Evolutionary conservation across 2,329 filamentous ascomycete genomes (phyloP), one percentile per base, ranked within the genome.

Genomic region (Ustilaginoidea virens): DNA sequence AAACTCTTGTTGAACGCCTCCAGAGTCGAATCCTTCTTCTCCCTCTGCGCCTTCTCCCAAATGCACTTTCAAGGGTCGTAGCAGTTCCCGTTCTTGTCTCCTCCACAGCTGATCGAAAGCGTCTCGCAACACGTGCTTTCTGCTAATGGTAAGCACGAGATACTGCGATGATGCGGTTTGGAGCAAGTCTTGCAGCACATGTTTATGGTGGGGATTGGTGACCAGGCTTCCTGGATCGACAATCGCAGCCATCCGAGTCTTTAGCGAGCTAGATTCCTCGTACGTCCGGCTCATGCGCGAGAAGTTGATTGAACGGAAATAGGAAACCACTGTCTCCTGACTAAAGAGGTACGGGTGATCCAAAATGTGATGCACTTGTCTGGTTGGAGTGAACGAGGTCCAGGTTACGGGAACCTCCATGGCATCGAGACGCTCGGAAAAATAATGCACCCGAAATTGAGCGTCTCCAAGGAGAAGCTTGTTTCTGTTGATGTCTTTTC

Each of bases 1-100:
- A 48, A 93, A 96, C 38, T 98, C 90, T 48, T 93, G 86, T 42
- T 94, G 87, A 1, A 98, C 86, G 37, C 90, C 90, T 24, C 90
- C 90, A 27, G 87, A 83, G 49, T 98, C 90, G 19, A 92, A 72
- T 0, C 90, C 90, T 48, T 92, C 76, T 50, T 96, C 90, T 18
- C 83, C 82, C 17, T 83, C 82, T 30, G 65, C 63, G 19, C 82
- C 75, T 46, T 83, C 78, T 4, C 85, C 85, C 33, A 96, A 69
- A 28, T 82, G 76, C 7, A 98, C 77, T 44, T 93, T 93, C 19
- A 98, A 56, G 1, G 90, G 90, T 16, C 83, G 72, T 44, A 87
- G 60, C 3, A 96, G 59, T 53, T 94, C 83, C 20, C 80, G 67
- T 43, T 74, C 72, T 50, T 94, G 77, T 20, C 85, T 70, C 30